Evolutionary conservation across 2,329 filamentous ascomycete genomes (phyloP), one percentile per base, ranked within the genome.

Genomic region (Clarireedia homoeocarpa): DNA sequence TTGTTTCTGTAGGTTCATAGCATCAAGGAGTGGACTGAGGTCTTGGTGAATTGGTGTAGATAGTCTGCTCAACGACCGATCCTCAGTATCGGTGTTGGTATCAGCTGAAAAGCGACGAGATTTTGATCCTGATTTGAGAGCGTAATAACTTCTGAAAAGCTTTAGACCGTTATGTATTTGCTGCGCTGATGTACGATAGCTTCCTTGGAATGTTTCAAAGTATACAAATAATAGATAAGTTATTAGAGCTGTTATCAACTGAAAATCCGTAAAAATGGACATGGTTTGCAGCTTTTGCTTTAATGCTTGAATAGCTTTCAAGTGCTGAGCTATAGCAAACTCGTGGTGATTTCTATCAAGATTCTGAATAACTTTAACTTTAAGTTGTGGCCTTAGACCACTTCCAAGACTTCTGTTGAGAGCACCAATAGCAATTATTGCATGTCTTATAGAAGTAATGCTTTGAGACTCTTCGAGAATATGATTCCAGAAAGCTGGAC

Each of bases 351-450:
- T 68, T 56, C 69, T 68, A 2, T 78, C 73, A 51, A 73, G 72
- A 30, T 75, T 71, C 44, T 67, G 64, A n/a, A 67, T 61, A 30
- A 73, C 67, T 10, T 67, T 70, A 47, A 64, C 63, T 57, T 66
- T 71, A 52, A 65, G 58, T 55, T 53, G 49, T 10, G 63, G 55
- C 1, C 65, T 62, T 9, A 62, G 63, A 7, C 69, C 64, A 34
- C 38, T 58, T 63, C 84, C 81, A 4, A 85, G 66, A 2, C 82
- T 84, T 67, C 84, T 84, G 66, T 85, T 85, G 26, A 88, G 71
- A 3, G 83, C 82, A 15, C 82, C 84, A 4, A 88, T 72, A 5
- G 84, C 84, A 27, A 86, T 76, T n/a, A 86, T 81, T 12, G 83
- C 81, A 66, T 86, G 81, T 12, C 80, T 79, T 58, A 88, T 81